These are phyloP conservation scores for Populus deltoides DNA, from an alignment of 345 rosid genomes.

Conservation along the genomic window DNA sequence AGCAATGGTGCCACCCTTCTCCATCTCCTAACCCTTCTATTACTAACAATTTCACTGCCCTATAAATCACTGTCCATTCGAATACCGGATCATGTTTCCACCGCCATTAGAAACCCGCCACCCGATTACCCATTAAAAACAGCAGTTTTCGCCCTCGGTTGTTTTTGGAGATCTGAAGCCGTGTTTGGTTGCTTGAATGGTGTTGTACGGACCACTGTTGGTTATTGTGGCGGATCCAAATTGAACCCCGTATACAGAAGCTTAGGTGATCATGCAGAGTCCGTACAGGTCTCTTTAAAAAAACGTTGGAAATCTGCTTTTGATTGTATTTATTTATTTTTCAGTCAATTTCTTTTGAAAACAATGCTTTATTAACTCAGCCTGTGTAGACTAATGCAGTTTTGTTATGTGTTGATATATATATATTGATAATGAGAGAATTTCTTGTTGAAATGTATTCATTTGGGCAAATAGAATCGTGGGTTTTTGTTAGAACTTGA, in stretches of 20 bases:
- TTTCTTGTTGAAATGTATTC: no score
- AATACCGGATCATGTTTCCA: constrained; percentile 51
- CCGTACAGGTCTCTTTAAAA: constrained; percentile 55
- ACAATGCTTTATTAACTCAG: no score
- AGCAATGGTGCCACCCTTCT: constrained; percentile 11
- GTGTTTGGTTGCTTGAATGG: constrained; percentile 85
- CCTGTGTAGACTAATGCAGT: no score
- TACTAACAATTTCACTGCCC: constrained; percentile 28
- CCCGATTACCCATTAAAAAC: constrained; percentile 42
- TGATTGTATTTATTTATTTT: no score
- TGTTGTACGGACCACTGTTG: constrained; percentile 65
- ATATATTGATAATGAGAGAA: no score
- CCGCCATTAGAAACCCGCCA: constrained; percentile 21
- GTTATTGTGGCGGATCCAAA: constrained; percentile 79
- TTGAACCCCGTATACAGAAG: constrained; percentile 74
- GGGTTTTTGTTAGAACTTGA: no score
- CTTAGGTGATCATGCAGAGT: constrained; percentile 78
- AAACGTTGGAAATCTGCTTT: no score
- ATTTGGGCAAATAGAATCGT: no score
- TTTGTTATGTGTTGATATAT: no score
- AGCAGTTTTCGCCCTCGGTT: constrained; percentile 82
- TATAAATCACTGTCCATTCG: constrained; percentile 49
- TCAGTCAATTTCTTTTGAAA: no score
- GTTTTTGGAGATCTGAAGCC: constrained; percentile 98
- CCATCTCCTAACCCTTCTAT: constrained; percentile 3